Base-by-base conservation (phyloP, 495 filamentous ascomycete species). In the Talaromyces borbonicus region DNA sequence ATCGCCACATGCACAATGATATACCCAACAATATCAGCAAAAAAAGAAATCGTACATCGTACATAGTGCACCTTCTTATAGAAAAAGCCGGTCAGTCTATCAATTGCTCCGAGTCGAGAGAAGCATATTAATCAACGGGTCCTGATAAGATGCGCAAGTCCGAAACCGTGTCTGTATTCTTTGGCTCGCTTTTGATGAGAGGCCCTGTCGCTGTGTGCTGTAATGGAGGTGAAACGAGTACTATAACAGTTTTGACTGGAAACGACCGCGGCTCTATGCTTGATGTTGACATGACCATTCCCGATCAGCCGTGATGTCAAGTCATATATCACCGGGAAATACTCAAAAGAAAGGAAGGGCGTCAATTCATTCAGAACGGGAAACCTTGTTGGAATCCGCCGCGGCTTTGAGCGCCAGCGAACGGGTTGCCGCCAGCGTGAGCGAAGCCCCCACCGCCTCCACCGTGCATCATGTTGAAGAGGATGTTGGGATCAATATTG, bases 401-500 rank as follows among this genome's bases (percentile, higher is more conserved):
- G 19, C 55, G 54, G 11, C 46, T 20, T 14, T 61, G 56, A 16
- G 67, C 63, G 26, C 59, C 59, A 4, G 56, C 67, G 47, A 69
- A 68, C 27, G 64, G 64, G 30, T 62, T 51, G 16, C 71, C 68
- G 25, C 71, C 71, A 31, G 69, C 69, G 15, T 56, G 58, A 41
- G 61, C 58, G 47, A 69, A 69, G 35, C 66, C 67, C 33, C 65
- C 62, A 5, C 51, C 52, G 8, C 66, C 66, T 27, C 65, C 65
- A 29, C 65, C 66, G 55, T 69, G 67, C 68, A 73, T 71, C 73
- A 77, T 77, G 57, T 75, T 72, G 57, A 73, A 73, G 16, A 77
- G 62, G 53, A 76, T 67, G 56, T 73, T 73, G 32, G 72, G 73
- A 50, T 71, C 68, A 56, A 76, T 76, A 48, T 72, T 71, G 59